Evolutionary conservation across 805 yeast species (phyloP).

Genomic region (Metschnikowia santaceciliae): DNA sequence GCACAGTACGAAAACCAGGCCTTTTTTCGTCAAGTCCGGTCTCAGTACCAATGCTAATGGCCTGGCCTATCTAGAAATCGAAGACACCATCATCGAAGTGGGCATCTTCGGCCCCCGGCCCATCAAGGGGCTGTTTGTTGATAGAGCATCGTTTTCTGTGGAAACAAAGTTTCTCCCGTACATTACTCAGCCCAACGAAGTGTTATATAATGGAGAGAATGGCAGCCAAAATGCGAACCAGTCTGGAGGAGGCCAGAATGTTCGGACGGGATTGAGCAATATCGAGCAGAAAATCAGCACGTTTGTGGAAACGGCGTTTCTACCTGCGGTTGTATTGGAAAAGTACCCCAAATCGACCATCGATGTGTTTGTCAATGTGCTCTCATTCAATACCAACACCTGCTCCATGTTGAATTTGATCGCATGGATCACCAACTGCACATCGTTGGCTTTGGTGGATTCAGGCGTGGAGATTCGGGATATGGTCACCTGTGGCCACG

Average conservation of each 20-base stretch:
- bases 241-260: slow-evolving; percentile 20
- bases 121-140: slow-evolving; percentile 64
- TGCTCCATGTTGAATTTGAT: slow-evolving; percentile 34
- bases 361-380: slow-evolving; percentile 67
- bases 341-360: slow-evolving; percentile 90
- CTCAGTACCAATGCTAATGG: slow-evolving; percentile 73
- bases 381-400: slow-evolving; percentile 39
- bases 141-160: slow-evolving; percentile 63
- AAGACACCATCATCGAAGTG: slow-evolving; percentile 57
- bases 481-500: slow-evolving; percentile 64
- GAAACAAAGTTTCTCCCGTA: slow-evolving; percentile 53
- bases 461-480: slow-evolving; percentile 80
- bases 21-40: slow-evolving; percentile 60
- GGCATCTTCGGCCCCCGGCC: slow-evolving; percentile 91
- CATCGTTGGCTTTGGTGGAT: slow-evolving; percentile 75
- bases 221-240: slow-evolving; percentile 7
- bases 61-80: slow-evolving; percentile 73
- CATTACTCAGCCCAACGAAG: slow-evolving; percentile 37
- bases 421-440: slow-evolving; percentile 55
- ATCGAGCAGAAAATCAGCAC: slow-evolving; percentile 48
- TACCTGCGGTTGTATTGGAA: slow-evolving; percentile 53
- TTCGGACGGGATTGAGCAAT: slow-evolving; percentile 30
- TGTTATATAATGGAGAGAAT: slow-evolving; percentile 20
- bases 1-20: slow-evolving; percentile 7
- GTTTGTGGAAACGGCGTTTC: slow-evolving; percentile 48